phyloP scores from a whole-genome alignment of 345 rosid species.

The Lagerstroemia speciosa region DNA sequence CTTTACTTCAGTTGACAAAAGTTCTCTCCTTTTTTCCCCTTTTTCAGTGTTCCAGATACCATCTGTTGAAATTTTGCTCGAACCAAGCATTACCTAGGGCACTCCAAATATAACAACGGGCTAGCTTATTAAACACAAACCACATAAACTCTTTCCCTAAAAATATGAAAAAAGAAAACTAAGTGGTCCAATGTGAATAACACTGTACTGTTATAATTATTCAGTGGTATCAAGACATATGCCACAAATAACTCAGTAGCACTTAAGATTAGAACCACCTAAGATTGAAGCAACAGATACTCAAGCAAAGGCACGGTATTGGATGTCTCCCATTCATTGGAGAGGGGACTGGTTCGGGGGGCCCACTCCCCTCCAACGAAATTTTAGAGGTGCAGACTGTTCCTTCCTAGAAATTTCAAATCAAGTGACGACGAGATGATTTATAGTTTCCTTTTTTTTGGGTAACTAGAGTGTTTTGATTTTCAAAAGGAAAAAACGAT shows the following conservation, averaged over 20 bases:
- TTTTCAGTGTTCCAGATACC: not conserved
- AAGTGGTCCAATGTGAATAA: not conserved
- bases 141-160: not conserved
- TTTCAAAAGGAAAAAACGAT: not conserved
- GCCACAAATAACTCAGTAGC: not conserved
- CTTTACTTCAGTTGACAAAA: not conserved
- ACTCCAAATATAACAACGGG: not conserved
- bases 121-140: not conserved
- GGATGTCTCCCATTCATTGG: too few relatives aligned
- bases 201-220: not conserved
- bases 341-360: too few relatives aligned
- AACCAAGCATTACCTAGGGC: not conserved
- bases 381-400: too few relatives aligned
- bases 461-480: too few relatives aligned
- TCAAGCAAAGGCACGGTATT: not conserved
- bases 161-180: not conserved
- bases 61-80: not conserved
- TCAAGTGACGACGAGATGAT: too few relatives aligned
- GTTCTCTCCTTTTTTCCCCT: not conserved
- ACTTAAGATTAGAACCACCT: not conserved
- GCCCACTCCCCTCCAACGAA: too few relatives aligned
- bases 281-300: not conserved
- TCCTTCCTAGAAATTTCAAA: too few relatives aligned
- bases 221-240: not conserved
- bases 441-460: too few relatives aligned